Evolutionary conservation across 1,139 yeast genomes (phyloP).

Genomic region (Pichia inconspicua): DNA sequence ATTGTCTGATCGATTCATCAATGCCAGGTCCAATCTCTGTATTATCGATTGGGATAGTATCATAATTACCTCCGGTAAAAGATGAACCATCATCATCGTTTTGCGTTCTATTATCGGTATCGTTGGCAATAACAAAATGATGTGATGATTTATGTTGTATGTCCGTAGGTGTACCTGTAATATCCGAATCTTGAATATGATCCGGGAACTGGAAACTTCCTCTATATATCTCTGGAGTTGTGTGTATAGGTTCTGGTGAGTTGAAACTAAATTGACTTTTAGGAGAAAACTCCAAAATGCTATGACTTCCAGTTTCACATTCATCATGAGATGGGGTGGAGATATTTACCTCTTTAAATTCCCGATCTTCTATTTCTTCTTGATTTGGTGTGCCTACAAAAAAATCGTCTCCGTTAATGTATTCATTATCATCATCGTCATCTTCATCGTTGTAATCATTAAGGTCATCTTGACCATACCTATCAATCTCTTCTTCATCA

Average conservation of each 20-base stretch:
- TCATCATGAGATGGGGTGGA: background rate
- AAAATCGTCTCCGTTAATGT: background rate
- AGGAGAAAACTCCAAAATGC: slow-evolving; percentile 11
- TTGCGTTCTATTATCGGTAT: background rate
- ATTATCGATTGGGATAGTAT: background rate
- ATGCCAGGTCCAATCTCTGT: background rate
- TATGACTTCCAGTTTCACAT: background rate
- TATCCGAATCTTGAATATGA: background rate
- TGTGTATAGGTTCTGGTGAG: background rate
- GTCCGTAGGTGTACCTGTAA: background rate
- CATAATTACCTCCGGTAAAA: background rate
- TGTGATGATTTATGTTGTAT: background rate
- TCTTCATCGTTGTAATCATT: background rate
- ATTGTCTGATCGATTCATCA: background rate
- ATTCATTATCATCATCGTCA: background rate
- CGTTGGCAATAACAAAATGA: background rate
- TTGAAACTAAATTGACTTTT: slow-evolving; percentile 4
- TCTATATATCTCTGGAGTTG: background rate
- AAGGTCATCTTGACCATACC: background rate
- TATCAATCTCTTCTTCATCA: background rate
- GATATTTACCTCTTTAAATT: background rate
- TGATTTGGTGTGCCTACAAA: too few relatives aligned
- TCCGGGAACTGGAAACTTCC: background rate
- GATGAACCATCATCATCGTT: background rate
- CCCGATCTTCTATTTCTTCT: background rate